Evolutionary conservation across 1,284 basidiomycete species (phyloP).

Genomic region (Sparassis latifolia): DNA sequence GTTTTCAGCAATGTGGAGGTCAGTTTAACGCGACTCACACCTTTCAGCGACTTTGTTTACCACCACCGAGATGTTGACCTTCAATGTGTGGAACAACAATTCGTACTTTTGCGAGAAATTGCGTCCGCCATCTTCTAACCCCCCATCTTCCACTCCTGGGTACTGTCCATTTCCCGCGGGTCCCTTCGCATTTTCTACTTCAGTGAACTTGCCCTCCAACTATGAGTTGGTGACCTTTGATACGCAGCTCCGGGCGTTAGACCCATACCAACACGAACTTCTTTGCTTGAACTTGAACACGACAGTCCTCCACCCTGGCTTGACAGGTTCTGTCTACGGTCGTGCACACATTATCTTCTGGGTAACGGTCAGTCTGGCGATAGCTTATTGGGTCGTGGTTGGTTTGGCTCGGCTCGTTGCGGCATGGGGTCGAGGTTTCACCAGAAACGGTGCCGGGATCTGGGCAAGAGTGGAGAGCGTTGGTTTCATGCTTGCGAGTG

Average conservation of each 20-base stretch:
- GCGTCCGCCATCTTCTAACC: constrained; percentile 66
- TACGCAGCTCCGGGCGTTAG: constrained; percentile 83
- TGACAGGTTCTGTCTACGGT: constrained; percentile 55
- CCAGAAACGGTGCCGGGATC: constrained; percentile 47
- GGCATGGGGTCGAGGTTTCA: constrained; percentile 71
- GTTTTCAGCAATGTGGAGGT: constrained; percentile 10
- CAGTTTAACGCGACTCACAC: constrained; percentile 1
- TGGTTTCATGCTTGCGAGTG: constrained; percentile 86
- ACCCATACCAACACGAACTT: constrained; percentile 74
- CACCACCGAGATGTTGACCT: constrained; percentile 72
- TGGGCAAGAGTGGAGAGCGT: constrained; percentile 72
- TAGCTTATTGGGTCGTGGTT: constrained; percentile 77
- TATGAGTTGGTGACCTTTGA: constrained; percentile 80
- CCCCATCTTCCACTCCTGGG: constrained; percentile 30
- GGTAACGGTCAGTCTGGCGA: constrained; percentile 70
- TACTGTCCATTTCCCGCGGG: constrained; percentile 77
- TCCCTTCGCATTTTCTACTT: constrained; percentile 75
- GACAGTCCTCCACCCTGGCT: constrained; percentile 65
- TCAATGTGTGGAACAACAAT: constrained; percentile 63
- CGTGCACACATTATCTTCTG: constrained; percentile 77
- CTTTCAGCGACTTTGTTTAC: constrained; percentile 77
- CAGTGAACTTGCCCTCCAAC: constrained; percentile 61
- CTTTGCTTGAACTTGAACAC: constrained; percentile 77
- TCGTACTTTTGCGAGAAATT: constrained; percentile 73
- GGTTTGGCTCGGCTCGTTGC: constrained; percentile 78